phyloP scores from a whole-genome alignment of 2,329 filamentous ascomycete genomes.

The Neonectria ditissima region DNA sequence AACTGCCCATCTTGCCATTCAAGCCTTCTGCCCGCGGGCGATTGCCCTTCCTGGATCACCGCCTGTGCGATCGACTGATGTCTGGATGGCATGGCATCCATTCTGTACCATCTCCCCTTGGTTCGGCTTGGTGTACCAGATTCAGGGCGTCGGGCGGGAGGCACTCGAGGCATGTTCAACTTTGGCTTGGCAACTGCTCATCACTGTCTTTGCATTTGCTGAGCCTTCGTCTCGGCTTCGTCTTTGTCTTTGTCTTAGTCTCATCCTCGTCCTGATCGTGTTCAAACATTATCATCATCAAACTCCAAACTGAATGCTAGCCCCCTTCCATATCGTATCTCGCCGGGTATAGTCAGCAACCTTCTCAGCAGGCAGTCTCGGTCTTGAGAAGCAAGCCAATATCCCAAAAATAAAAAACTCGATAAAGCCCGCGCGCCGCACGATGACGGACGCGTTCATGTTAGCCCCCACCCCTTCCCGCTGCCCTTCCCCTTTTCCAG shows the following conservation, averaged over 20 bases:
- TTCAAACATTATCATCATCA: slow-evolving; percentile 20
- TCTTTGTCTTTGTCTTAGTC: background rate
- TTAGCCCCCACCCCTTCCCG: slow-evolving; percentile 31
- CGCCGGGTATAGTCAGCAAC: slow-evolving; percentile 7
- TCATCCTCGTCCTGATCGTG: background rate
- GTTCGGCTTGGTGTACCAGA: background rate
- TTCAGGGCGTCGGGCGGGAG: background rate
- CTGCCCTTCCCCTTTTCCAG: slow-evolving; percentile 30
- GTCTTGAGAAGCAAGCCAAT: slow-evolving; percentile 29
- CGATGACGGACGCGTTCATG: slow-evolving; percentile 29
- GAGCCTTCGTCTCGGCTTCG: background rate
- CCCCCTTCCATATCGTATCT: slow-evolving; percentile 3
- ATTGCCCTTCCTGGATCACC: background rate
- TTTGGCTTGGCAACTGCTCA: slow-evolving; percentile 5
- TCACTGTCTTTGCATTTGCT: background rate
- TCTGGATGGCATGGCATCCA: background rate
- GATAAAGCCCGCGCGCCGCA: slow-evolving; percentile 31
- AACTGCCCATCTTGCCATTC: background rate
- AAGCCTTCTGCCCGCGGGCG: background rate
- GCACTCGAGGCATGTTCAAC: background rate
- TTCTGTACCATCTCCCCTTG: background rate
- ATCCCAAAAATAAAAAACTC: slow-evolving; percentile 20
- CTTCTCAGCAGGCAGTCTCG: slow-evolving; percentile 8
- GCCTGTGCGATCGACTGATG: slow-evolving; percentile 2
- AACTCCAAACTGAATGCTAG: slow-evolving; percentile 25